These are phyloP conservation scores for Phytopythium boreale DNA, from an alignment of 352 stramenopile genomes.

Conservation along the genomic window DNA sequence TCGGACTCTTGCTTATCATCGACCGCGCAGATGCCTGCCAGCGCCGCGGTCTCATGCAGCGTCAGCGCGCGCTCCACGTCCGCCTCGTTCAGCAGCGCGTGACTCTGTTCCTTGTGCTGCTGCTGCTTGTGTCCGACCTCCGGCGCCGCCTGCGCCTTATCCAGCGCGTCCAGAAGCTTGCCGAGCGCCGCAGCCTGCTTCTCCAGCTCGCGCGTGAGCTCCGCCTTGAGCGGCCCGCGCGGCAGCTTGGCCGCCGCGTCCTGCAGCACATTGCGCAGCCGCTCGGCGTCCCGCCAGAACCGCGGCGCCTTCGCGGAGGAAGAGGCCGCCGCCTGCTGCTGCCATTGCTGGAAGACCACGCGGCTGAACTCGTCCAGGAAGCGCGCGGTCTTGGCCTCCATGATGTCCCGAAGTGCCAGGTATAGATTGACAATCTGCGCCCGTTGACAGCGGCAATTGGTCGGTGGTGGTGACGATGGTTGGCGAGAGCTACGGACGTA, in stretches of 20 bases:
- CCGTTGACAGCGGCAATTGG: neutral
- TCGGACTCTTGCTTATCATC: slow-evolving; percentile 6
- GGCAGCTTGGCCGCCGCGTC: slow-evolving; percentile 63
- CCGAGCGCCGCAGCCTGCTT: slow-evolving; percentile 23
- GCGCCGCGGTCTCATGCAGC: slow-evolving; percentile 15
- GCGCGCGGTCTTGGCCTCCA: slow-evolving; percentile 43
- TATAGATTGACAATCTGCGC: neutral
- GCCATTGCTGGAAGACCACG: slow-evolving; percentile 59
- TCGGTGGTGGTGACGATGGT: no score
- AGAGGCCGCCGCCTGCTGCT: slow-evolving; percentile 17
- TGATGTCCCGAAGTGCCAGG: neutral
- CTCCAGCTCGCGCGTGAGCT: slow-evolving; percentile 38
- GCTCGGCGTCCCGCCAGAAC: slow-evolving; percentile 48
- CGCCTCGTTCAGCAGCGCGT: slow-evolving; percentile 45
- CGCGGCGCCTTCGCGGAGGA: slow-evolving; percentile 8
- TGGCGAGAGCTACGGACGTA: slow-evolving; percentile 2
- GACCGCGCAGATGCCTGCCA: neutral
- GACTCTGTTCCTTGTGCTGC: neutral
- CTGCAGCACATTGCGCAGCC: slow-evolving; percentile 43
- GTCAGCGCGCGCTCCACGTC: slow-evolving; percentile 49
- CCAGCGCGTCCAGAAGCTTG: slow-evolving; percentile 28
- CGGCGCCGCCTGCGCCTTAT: slow-evolving; percentile 16
- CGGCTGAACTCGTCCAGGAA: slow-evolving; percentile 60
- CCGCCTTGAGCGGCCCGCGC: slow-evolving; percentile 36
- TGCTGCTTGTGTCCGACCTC: neutral